Base-by-base conservation (phyloP, 495 filamentous ascomycete species). In the Penicillium tannophilum region DNA sequence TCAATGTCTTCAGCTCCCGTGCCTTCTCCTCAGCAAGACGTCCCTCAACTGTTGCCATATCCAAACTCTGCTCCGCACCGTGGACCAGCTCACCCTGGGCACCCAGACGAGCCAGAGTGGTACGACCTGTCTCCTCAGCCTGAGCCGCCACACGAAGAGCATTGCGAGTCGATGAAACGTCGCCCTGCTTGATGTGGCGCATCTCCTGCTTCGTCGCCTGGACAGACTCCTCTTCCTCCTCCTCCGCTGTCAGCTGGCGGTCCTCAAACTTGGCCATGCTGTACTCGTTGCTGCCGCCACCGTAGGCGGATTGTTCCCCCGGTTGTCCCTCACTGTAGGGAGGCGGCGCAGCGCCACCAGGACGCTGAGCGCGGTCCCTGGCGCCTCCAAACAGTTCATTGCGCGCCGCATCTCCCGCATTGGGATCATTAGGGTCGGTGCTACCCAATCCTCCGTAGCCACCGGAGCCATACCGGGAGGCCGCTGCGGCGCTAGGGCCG, bases 21-120 rank as follows among this genome's bases (percentile, higher is more conserved):
- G 90, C 84, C 64, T 88, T 90, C 55, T 88, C 88, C 52, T 88
- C 86, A 0, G 91, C 91, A n/a, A 87, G 67, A 14, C 82, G 79
- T 56, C 87, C 90, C 61, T 91, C 85, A 39, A 82, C 83, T 4
- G 80, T 72, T 0, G 89, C 86, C 52, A 86, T 76, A 60, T 93
- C 88, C 24, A 94, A 77, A 50, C 89, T 88, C 70, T 80, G 83
- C 64, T 93, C 89, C 2, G 88, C 88, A 62, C 91, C 88, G 70
- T 94, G 85, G 44, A 95, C 82, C 5, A 84, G 81, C 59, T 95
- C 91, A 58, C 85, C 84, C 68, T 96, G 91, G 9, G 79, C 82
- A 41, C 87, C 88, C 9, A 95, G 85, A 41, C 87, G 80, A 20
- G 82, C 86, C 12, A 92, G 75, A 1, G 88, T 93, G 45, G 82